Percentiles rank a stretch among this genome's conserved stretches.
Conservation (phyloP, 1,284 basidiomycete genomes). For the Leccinum laetum region DNA sequence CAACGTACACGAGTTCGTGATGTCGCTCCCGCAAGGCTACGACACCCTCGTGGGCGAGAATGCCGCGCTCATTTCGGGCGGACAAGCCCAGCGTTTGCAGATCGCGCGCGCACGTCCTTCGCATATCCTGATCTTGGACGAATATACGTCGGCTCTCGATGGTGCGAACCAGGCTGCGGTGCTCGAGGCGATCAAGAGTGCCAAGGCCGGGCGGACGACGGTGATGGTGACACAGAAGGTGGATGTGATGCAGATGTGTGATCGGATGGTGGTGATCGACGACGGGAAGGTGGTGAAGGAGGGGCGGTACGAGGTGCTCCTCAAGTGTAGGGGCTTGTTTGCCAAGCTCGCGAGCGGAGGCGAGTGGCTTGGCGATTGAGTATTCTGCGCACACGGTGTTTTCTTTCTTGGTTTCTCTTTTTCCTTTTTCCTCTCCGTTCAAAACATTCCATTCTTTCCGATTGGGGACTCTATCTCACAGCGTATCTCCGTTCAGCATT, state of each 20-base stretch:
- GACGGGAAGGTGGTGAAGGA: constrained; percentile 80
- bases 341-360: constrained; percentile 82
- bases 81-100: too few species aligned
- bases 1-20: too few species aligned
- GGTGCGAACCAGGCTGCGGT: too few species aligned
- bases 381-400: not conserved
- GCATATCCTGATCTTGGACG: too few species aligned
- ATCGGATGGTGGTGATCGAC: constrained; percentile 82
- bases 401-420: not conserved
- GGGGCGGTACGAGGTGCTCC: constrained; percentile 75
- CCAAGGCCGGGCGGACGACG: constrained; percentile 74
- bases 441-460: not conserved
- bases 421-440: not conserved
- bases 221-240: constrained; percentile 95
- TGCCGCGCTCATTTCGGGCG: constrained; percentile 34
- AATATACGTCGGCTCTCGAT: too few species aligned
- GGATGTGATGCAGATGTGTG: constrained; percentile 90
- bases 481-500: not conserved
- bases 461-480: too few species aligned
- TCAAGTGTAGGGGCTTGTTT: constrained; percentile 74
- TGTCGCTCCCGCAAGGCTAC: too few species aligned
- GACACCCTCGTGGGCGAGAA: too few species aligned
- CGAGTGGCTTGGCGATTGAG: constrained; percentile 70
- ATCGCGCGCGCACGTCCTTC: too few species aligned
- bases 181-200: too few species aligned